These are phyloP conservation scores for Sugiyamaella japonica DNA, from an alignment of 1,139 yeast species.

Conservation along the genomic window DNA sequence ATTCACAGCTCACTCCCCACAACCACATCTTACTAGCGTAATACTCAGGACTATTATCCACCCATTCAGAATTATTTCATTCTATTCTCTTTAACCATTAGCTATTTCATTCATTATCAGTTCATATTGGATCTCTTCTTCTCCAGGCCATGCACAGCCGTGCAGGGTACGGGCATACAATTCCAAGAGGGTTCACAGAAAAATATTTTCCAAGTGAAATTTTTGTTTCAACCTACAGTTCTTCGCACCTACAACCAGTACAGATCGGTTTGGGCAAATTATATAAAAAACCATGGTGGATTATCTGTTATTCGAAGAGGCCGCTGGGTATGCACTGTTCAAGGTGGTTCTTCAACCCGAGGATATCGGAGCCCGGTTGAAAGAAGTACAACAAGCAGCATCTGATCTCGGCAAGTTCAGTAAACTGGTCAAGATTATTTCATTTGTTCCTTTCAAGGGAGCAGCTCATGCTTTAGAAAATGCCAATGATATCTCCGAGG, in stretches of 20 bases:
- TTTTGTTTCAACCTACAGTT: conserved; percentile 8
- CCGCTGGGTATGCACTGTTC: conserved; percentile 97
- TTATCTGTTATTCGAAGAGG: conserved; percentile 95
- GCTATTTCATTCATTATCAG: too few species aligned
- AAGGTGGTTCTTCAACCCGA: conserved; percentile 93
- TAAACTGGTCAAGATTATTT: conserved; percentile 87
- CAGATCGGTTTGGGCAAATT: conserved; percentile 41
- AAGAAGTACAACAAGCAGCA: conserved; percentile 92
- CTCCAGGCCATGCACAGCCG: too few species aligned
- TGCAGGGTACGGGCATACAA: conserved; percentile 1
- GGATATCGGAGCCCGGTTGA: conserved; percentile 84
- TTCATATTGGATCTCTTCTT: too few species aligned
- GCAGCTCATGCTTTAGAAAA: conserved; percentile 99
- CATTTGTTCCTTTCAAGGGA: conserved; percentile 98
- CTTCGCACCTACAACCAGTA: background rate
- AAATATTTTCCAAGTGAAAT: conserved; percentile 9
- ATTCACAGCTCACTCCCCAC: too few species aligned
- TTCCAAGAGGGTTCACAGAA: background rate
- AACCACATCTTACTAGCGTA: too few species aligned
- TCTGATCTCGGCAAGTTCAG: conserved; percentile 86
- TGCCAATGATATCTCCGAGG: conserved; percentile 97
- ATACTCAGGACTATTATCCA: too few species aligned
- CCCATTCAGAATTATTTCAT: too few species aligned
- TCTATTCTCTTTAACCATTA: too few species aligned
- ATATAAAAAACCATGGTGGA: conserved; percentile 63